These are phyloP conservation scores for Sugiyamaella pinicola DNA, from an alignment of 1,139 yeast species.

Conservation along the genomic window DNA sequence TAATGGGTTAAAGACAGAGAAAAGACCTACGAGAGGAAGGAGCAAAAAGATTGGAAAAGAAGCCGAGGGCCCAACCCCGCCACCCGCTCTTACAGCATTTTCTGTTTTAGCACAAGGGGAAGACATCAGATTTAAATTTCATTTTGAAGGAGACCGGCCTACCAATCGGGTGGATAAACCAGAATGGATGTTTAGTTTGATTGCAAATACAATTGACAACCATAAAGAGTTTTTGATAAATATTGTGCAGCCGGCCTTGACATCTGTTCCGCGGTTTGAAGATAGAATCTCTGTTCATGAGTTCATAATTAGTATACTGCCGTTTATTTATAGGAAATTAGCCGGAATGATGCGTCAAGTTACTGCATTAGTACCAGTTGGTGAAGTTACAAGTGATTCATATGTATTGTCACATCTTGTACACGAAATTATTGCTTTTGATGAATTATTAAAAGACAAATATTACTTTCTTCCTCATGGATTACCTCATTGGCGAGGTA, in stretches of 20 bases:
- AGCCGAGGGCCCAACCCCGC: constrained; percentile 37
- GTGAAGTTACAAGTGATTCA: constrained; percentile 37
- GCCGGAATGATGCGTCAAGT: constrained; percentile 42
- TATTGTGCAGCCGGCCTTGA: constrained; percentile 41
- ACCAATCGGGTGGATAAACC: constrained; percentile 76
- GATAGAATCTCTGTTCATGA: constrained; percentile 48
- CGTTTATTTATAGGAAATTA: constrained; percentile 55
- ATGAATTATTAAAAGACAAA: constrained; percentile 53
- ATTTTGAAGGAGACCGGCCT: constrained; percentile 62
- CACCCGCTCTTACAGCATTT: constrained; percentile 60
- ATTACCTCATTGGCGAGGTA: constrained; percentile 55
- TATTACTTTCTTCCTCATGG: constrained; percentile 60
- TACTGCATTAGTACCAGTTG: constrained; percentile 39
- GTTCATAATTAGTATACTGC: constrained; percentile 57
- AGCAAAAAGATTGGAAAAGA: not conserved
- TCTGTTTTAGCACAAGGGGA: constrained; percentile 59
- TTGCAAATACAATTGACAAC: constrained; percentile 54
- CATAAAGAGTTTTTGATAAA: constrained; percentile 47
- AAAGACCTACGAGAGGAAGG: not conserved
- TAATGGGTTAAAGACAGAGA: constrained; percentile 26
- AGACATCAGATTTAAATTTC: constrained; percentile 66
- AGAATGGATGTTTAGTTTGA: constrained; percentile 71
- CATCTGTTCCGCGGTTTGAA: constrained; percentile 35
- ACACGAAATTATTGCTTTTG: constrained; percentile 61
- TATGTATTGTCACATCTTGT: constrained; percentile 62